Evolutionary conservation across 129 eudicot species (phyloP), one percentile per base, ranked within the genome.

Genomic region (Lactuca saligna): DNA sequence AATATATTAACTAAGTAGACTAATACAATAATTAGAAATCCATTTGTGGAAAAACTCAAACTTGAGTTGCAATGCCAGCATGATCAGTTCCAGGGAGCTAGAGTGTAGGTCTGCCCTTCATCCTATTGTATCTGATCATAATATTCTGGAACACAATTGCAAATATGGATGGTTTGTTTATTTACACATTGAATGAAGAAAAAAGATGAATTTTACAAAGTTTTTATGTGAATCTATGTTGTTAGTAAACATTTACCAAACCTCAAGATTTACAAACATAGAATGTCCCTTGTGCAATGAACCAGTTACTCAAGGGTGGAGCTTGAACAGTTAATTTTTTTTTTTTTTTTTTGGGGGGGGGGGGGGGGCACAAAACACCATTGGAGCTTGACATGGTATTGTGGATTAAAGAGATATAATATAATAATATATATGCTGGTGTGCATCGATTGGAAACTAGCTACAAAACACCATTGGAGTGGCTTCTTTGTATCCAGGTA

Each of bases 261-360:
- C 99, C 99, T 94, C 99, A 72, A 94, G 99, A 60, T 97, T 94
- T 54, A 94, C 99, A 83, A 94, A 94, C 93, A 94, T 94, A 17
- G 99, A 97, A 85, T 94, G 99, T 57, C 99, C 99, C 99, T 89
- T 89, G 85, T 94, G 99, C 93, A 94, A 75, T 6, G 97, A 94
- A 68, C 99, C 99, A 49, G 99, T 94, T 66, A 94, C 99, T n/a
- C n/a, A n/a, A n/a, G n/a, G n/a, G n/a, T n/a, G n/a, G n/a, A n/a
- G n/a, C n/a, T n/a, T n/a, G n/a, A n/a, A n/a, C n/a, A n/a, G n/a
- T n/a, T n/a, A n/a, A n/a, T n/a, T n/a, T n/a, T n/a, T n/a, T n/a
- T n/a, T n/a, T n/a, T n/a, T n/a, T n/a, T n/a, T n/a, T n/a, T n/a
- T n/a, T n/a, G n/a, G n/a, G n/a, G n/a, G n/a, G n/a, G n/a, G n/a